Conservation (phyloP, 2,329 filamentous ascomycete species). For the Colletotrichum karsti region DNA sequence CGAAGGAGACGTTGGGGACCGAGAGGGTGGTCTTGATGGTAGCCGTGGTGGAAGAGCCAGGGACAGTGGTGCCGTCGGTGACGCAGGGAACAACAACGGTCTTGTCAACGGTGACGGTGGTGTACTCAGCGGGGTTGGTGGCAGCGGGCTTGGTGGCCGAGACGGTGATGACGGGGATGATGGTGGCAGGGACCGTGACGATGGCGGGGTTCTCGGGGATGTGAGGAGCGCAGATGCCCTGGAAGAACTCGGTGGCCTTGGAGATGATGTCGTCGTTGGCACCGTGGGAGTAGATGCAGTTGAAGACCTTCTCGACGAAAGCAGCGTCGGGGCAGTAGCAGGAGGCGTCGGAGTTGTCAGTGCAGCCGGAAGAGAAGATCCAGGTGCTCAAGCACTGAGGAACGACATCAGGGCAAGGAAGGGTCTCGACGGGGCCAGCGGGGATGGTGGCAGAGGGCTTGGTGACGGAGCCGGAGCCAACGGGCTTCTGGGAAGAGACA, state of each 20-base stretch:
- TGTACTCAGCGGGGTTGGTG: conserved; percentile 53
- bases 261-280: conserved; percentile 71
- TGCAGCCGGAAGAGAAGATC: conserved; percentile 75
- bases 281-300: conserved; percentile 83
- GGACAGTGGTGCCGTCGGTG: conserved; percentile 56
- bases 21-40: conserved; percentile 60
- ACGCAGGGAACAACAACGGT: conserved; percentile 60
- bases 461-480: conserved; percentile 31
- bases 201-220: conserved; percentile 84
- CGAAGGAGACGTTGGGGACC: conserved; percentile 62
- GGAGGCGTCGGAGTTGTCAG: conserved; percentile 80
- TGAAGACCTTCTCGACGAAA: conserved; percentile 82
- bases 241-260: conserved; percentile 82
- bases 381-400: conserved; percentile 94
- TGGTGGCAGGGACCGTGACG: conserved; percentile 75
- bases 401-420: conserved; percentile 74
- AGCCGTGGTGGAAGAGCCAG: conserved; percentile 54
- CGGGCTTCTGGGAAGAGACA: conserved; percentile 27
- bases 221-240: conserved; percentile 86
- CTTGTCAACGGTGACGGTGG: conserved; percentile 57
- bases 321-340: conserved; percentile 88
- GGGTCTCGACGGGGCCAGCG: conserved; percentile 49
- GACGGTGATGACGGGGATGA: conserved; percentile 68
- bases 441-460: conserved; percentile 42
- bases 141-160: conserved; percentile 59